Base-by-base conservation (phyloP, 305 asterid species). In the Fraxinus velutina region DNA sequence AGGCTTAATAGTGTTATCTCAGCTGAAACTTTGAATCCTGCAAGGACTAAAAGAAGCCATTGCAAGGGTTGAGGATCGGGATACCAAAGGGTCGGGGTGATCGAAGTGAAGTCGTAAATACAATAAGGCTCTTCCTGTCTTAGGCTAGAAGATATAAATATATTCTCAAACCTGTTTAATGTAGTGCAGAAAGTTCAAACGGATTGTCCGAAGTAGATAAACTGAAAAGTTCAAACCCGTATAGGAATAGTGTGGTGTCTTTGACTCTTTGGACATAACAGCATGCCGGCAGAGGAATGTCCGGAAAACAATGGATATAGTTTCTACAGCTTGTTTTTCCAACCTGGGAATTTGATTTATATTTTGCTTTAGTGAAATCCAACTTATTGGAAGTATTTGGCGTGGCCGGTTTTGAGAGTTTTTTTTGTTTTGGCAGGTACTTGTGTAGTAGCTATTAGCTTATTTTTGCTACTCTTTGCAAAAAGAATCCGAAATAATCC, bases 1-100 rank as follows among this genome's bases (percentile, higher is more conserved):
- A n/a, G 93, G 91, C 52, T 77, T 78, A 4, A 91, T 34, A 6
- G 86, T 42, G 32, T 76, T 37, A 5, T 89, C 91, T 89, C 91
- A 27, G 84, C 81, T 10, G 94, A 70, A 83, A 92, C 1, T 34
- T 34, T 34, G 39, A 34, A 34, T 34, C 84, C 33, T 21, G 39
- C 72, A 66, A 21, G 10, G 39, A 24, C 79, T 36, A 13, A 81
- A 83, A 57, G 70, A 77, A 70, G 84, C 85, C 95, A 88, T 88
- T 64, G 73, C 73, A 8, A 64, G n/a, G 5, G 24, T 55, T 1
- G 66, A 55, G 66, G 27, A 19, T 4, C 27, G 62, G 62, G 62
- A 3, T 52, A 3, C 7, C 47, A 39, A 39, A 39, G 13, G 47
- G 47, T 8, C 13, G 52, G 52, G 15, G 8, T 55, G 66, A 55